Evolutionary conservation across 805 yeast genomes (phyloP).

Genomic region (Wickerhamomyces bisporus): DNA sequence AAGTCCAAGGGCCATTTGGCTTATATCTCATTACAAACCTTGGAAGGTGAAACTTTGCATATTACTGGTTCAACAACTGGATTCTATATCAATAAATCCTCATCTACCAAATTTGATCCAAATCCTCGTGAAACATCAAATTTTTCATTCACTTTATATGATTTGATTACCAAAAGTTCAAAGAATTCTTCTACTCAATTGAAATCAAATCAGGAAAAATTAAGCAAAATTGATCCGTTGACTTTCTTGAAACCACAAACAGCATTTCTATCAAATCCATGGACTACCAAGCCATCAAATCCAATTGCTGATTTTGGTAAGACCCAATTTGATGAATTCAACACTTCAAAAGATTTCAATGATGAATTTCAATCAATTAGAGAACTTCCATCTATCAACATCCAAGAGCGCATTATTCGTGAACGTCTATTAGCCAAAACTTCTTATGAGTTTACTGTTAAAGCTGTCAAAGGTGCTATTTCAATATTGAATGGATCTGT

Average conservation of each 20-base stretch:
- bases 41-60: constrained; percentile 75
- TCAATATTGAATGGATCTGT: constrained; percentile 70
- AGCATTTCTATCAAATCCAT: constrained; percentile 62
- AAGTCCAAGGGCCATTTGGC: constrained; percentile 72
- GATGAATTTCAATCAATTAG: constrained; percentile 82
- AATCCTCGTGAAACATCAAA: constrained; percentile 30
- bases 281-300: constrained; percentile 43
- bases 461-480: constrained; percentile 77
- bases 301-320: constrained; percentile 24
- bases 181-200: constrained; percentile 54
- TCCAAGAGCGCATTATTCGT: constrained; percentile 65
- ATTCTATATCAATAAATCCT: constrained; percentile 68
- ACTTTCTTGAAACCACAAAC: constrained; percentile 59
- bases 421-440: constrained; percentile 72
- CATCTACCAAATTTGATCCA: constrained; percentile 69
- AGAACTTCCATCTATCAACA: constrained; percentile 55
- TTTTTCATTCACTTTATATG: constrained; percentile 43
- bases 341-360: constrained; percentile 72
- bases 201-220: constrained; percentile 41
- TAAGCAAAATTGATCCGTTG: constrained; percentile 43
- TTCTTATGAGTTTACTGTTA: constrained; percentile 67
- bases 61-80: constrained; percentile 79
- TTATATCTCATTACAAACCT: constrained; percentile 68
- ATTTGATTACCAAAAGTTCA: constrained; percentile 60
- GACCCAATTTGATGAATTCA: constrained; percentile 17